Evolutionary conservation across 208 protist species (phyloP), one percentile per base, ranked within the genome.

Genomic region (Crithidia sp.): DNA sequence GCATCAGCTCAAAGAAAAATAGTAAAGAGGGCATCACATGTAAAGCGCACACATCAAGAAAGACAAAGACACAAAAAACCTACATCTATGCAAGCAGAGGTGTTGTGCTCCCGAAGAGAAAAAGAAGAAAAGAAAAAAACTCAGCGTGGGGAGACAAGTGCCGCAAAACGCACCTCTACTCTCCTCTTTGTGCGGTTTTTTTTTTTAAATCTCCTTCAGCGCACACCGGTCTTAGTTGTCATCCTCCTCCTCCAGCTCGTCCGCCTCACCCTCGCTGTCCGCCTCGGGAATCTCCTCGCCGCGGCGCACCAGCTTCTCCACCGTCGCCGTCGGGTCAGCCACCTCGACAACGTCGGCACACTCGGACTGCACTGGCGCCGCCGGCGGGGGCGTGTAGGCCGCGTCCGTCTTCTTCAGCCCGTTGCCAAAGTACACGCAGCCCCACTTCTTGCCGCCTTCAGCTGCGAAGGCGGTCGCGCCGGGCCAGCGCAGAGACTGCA

Each of bases 231-330:
- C 79, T 84, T 85, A 91, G 67, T 77, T 84, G 67, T 82, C 89
- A 28, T 87, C 88, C 50, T 87, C 91, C 44, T 92, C 90, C 68
- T 93, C 89, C 50, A 74, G 77, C 72, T 90, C 86, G 3, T 94
- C 87, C 43, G 80, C 63, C 50, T 96, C 92, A 39, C 94, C 90
- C 71, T 98, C 94, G 61, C 90, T 96, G 76, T 98, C 94, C 17
- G 74, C 78, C 74, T 93, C 92, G 12, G 90, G 90, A 16, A 86
- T 78, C 60, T 96, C 92, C 76, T 98, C 94, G 13, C 94, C 94
- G 50, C 94, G 94, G 40, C 92, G 92, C 36, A 95, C 90, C 7
- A 98, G 87, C 74, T 98, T 98, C 85, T 98, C 94, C 16, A 84
- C 89, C 9, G 89, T 86, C 8, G 94, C 89, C 14, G 94, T 93